Base-by-base conservation (phyloP, 1,139 yeast species). In the Diutina catenulata region DNA sequence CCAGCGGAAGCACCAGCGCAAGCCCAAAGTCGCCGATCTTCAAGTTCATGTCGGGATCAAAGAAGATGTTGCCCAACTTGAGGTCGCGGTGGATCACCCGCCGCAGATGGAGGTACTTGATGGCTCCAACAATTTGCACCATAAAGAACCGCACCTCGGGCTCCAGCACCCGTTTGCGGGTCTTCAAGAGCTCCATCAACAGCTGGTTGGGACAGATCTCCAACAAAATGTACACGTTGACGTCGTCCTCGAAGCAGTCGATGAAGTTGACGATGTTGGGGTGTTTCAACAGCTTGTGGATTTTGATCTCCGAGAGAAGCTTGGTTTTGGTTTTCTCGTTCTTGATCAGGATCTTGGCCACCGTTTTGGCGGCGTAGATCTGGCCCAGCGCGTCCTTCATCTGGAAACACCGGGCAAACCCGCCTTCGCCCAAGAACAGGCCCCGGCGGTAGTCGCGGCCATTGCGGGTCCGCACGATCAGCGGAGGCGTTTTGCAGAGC, bases 401-500 rank as follows among this genome's bases (percentile, higher is more conserved):
- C 58, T 91, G 96, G 62, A 93, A 93, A 57, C 98, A 93, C 55
- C 98, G 77, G 15, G 98, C 99, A 66, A 93, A 93, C 0, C 99
- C 99, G 42, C 99, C 99, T 64, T 87, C 98, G 24, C 99, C 99
- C 28, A 93, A 66, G 49, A 88, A 87, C 42, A 70, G 71, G 3
- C 97, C 97, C 55, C 98, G 76, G 50, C 84, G 84, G 59, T 84
- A 91, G 50, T 87, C 94, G 53, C 84, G 72, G 40, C 96, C 95
- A 45, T 74, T 70, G 62, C 91, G 74, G 33, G 94, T 86, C 49
- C 91, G 74, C 49, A 91, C 93, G 45, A 86, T 74, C 14, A 94
- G 80, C 27, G 97, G 96, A 3, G 97, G 96, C 4, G 96, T 88
- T 58, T 86, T 86, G 57, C 97, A 88, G 40, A 88, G 66, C 1